phyloP scores from a whole-genome alignment of 306 rosid genomes.

The Hippophae rhamnoides region DNA sequence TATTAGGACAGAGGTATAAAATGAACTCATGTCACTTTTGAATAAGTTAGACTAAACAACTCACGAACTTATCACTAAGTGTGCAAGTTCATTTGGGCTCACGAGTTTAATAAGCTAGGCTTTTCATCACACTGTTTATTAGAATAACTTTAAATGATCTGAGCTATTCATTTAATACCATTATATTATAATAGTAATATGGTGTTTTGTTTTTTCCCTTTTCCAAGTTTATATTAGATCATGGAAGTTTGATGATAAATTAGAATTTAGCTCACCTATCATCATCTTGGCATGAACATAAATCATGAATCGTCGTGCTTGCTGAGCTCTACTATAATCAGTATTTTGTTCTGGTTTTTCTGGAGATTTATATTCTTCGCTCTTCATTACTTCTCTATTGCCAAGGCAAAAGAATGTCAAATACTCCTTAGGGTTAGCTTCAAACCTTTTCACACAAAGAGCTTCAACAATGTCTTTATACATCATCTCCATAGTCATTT shows the following conservation, averaged over 20 bases:
- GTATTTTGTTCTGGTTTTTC: constrained; percentile 25
- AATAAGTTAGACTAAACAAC: too few relatives aligned
- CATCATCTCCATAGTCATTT: constrained; percentile 49
- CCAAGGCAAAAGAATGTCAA: constrained; percentile 53
- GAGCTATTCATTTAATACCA: too few relatives aligned
- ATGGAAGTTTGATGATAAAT: background rate
- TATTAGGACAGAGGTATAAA: too few relatives aligned
- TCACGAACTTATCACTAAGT: too few relatives aligned
- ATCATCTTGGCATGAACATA: constrained; percentile 50
- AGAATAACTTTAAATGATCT: too few relatives aligned
- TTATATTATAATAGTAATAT: too few relatives aligned
- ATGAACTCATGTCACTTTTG: too few relatives aligned
- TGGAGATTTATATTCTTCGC: constrained; percentile 28
- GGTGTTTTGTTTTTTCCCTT: too few relatives aligned
- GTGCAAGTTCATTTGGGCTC: too few relatives aligned
- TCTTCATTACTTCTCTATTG: constrained; percentile 24
- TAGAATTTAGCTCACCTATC: constrained; percentile 28
- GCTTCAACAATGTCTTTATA: constrained; percentile 34
- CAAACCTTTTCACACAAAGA: constrained; percentile 29
- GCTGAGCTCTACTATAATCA: constrained; percentile 37
- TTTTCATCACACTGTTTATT: too few relatives aligned
- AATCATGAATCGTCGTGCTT: constrained; percentile 42
- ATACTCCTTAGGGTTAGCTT: constrained; percentile 37
- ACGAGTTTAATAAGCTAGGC: too few relatives aligned
- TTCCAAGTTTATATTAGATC: too few relatives aligned